Base-by-base conservation (phyloP, 148 eudicot genomes). In the Hydrangea macrophylla region DNA sequence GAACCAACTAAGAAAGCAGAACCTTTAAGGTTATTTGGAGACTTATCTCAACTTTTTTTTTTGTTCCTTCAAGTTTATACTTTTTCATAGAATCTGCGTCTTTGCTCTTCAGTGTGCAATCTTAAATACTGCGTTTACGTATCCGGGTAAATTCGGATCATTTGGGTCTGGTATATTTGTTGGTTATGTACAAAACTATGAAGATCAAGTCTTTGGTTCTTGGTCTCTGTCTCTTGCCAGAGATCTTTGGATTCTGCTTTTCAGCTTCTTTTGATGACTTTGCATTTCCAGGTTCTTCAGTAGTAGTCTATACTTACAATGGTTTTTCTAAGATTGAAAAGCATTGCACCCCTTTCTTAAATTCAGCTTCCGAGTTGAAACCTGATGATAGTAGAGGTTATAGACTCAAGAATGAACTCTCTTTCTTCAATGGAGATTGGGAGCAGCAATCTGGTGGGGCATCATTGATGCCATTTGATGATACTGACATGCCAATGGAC, bases 351-450 rank as follows among this genome's bases (percentile, higher is more conserved):
- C 31, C 2, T 15, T 6, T 55, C 31, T 2, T 72, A 13, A n/a
- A 63, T 15, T 55, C 54, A 27, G 69, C 68, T 31, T 63, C 63
- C 9, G 58, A 64, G 18, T 4, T 40, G 6, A 33, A 30, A 28
- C 67, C 56, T 32, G 55, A 39, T 54, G 68, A 37, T 33, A 48
- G 33, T 28, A 30, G 44, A 37, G 53, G 24, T 40, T 24, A 55
- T 0, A 64, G 33, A 40, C 40, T 72, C 0, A 72, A 22, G 53
- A 72, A 57, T 2, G 69, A 72, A 30, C 57, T 63, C 15, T 64
- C 56, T 25, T 64, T 72, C 63, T 8, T n/a, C 23, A 65, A 73
- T 50, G 76, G 70, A 30, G 76, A 72, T 44, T 72, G 75, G 75
- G 45, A 64, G n/a, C 75, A 72, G 35, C 69, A 54, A 27, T 25